Conservation (phyloP, 257 asterid genomes). For the Echium plantagineum region DNA sequence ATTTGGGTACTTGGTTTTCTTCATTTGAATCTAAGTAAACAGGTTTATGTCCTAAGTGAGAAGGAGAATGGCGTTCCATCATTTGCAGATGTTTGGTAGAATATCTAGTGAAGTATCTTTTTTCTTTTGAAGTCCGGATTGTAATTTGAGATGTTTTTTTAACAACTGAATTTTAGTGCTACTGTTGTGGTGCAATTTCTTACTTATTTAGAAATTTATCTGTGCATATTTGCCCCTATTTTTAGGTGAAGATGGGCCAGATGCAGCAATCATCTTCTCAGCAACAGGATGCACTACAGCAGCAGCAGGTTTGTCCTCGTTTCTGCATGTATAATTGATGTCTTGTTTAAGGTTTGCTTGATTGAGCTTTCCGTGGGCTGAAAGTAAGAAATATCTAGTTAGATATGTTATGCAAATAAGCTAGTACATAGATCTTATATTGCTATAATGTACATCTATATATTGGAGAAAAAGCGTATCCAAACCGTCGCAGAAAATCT, state of each 20-base stretch:
- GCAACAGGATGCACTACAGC: constrained; percentile 44
- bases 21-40: no score
- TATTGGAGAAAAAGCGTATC: not conserved
- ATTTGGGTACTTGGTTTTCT: no score
- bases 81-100: no score
- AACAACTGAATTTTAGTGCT: not conserved
- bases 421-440: not conserved
- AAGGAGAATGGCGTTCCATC: no score
- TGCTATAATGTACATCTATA: not conserved
- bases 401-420: no score
- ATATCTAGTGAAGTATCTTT: no score
- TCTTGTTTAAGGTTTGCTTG: no score
- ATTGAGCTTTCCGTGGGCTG: no score
- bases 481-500: not conserved
- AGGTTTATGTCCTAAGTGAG: no score
- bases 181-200: not conserved
- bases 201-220: not conserved
- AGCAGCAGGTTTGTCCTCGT: constrained; percentile 28
- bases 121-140: no score
- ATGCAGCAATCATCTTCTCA: constrained; percentile 48
- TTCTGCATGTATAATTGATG: not conserved
- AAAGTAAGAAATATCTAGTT: no score
- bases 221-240: constrained; percentile 6
- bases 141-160: not conserved
- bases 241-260: constrained; percentile 44